Conservation (phyloP, 2,329 filamentous ascomycete genomes). For the Rutstroemia sp. region DNA sequence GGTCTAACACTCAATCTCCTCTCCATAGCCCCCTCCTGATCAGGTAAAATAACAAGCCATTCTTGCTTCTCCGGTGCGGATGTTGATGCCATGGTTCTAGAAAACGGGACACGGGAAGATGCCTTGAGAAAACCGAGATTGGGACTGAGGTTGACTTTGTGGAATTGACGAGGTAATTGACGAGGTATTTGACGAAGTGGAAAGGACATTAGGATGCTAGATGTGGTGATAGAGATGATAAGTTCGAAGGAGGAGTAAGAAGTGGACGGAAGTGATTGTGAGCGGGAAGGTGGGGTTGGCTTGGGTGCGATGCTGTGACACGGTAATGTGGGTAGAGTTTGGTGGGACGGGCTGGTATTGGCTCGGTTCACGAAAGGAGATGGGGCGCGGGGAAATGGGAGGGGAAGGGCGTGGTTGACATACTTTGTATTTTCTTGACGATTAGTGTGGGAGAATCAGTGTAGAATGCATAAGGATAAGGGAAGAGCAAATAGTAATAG, state of each 20-base stretch:
- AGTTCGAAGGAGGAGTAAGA: too few species aligned
- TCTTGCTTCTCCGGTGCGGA: constrained; percentile 39
- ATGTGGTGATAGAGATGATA: not conserved
- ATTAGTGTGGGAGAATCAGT: too few species aligned
- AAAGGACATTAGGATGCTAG: not conserved
- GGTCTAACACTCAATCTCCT: constrained; percentile 55
- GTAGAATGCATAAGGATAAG: too few species aligned
- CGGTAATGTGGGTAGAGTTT: not conserved
- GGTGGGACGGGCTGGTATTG: too few species aligned
- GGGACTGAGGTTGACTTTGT: not conserved
- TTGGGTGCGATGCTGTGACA: not conserved
- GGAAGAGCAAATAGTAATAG: too few species aligned
- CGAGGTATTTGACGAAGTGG: not conserved
- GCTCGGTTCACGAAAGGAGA: too few species aligned
- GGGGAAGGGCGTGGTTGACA: too few species aligned
- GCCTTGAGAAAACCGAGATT: not conserved
- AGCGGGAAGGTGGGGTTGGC: not conserved
- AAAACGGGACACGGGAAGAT: not conserved
- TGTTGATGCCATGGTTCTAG: constrained; percentile 5
- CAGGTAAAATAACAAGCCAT: constrained; percentile 63
- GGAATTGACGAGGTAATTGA: not conserved
- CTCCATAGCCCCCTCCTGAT: constrained; percentile 50
- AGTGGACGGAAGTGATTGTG: too few species aligned
- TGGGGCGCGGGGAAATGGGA: too few species aligned
- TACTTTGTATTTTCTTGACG: too few species aligned